Evolutionary conservation across 176 grass and related monocot genomes (phyloP).

Genomic region (Phragmites australis): DNA sequence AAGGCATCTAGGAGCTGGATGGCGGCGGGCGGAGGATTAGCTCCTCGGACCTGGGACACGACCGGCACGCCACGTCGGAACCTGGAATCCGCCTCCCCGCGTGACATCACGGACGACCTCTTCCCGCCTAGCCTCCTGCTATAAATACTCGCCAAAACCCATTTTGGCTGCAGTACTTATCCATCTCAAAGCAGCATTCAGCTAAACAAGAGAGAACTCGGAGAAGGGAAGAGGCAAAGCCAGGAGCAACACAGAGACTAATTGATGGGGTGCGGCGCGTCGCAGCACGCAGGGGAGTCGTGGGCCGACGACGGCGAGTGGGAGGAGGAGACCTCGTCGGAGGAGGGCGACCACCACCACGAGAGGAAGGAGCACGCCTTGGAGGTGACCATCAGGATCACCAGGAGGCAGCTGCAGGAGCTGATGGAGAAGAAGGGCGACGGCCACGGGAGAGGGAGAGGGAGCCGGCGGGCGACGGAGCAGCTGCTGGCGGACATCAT

Average conservation of each 20-base stretch:
- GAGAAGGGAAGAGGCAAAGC: background rate
- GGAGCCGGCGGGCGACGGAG: constrained; percentile 20
- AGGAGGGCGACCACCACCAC: background rate
- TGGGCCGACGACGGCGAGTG: constrained; percentile 60
- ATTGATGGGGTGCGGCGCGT: constrained; percentile 59
- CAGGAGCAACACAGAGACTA: background rate
- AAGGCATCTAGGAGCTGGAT: background rate
- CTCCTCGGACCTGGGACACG: constrained; percentile 28
- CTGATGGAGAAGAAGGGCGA: constrained; percentile 32
- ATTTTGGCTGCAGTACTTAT: no score
- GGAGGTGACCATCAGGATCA: constrained; percentile 76
- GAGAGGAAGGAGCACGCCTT: background rate
- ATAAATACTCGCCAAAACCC: no score
- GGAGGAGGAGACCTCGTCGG: constrained; percentile 34
- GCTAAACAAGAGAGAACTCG: background rate
- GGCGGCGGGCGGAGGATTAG: constrained; percentile 1
- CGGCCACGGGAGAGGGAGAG: background rate
- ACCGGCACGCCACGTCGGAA: constrained; percentile 40
- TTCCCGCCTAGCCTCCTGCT: no score
- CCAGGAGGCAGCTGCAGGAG: constrained; percentile 65
- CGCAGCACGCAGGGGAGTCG: constrained; percentile 38
- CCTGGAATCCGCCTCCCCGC: background rate
- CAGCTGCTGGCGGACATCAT: constrained; percentile 67
- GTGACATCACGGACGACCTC: constrained; percentile 12
- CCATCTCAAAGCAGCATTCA: no score